A percentile compares a stretch with the other conserved stretches of the same genome.
Conservation (phyloP, 2,329 filamentous ascomycete species). For the Helotiales sp. region DNA sequence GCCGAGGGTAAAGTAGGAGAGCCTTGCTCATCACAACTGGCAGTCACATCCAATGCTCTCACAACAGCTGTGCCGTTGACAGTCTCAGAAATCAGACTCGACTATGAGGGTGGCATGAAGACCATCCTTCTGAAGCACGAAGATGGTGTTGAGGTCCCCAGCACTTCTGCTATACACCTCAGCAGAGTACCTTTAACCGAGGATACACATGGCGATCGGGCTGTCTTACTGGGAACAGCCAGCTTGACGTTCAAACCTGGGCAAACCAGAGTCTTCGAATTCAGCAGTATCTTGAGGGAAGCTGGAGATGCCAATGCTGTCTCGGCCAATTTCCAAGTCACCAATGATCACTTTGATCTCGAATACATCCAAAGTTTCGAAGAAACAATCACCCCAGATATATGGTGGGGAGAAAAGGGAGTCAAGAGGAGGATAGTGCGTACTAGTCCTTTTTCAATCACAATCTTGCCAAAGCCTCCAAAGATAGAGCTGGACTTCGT, state of each 20-base stretch:
- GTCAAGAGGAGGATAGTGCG: constrained; percentile 49
- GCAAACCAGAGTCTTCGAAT: constrained; percentile 68
- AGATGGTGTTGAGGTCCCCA: neutral
- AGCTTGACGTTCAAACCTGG: constrained; percentile 68
- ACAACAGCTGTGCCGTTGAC: constrained; percentile 50
- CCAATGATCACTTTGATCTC: constrained; percentile 65
- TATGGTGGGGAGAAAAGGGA: constrained; percentile 52
- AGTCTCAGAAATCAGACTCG: constrained; percentile 52
- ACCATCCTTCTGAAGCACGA: constrained; percentile 48
- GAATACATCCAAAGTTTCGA: constrained; percentile 61
- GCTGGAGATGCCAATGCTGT: constrained; percentile 72
- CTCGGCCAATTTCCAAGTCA: constrained; percentile 62
- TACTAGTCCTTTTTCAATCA: constrained; percentile 56
- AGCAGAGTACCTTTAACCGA: constrained; percentile 25
- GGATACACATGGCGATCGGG: constrained; percentile 33
- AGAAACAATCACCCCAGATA: constrained; percentile 41
- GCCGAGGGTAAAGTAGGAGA: constrained; percentile 64
- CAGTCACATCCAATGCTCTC: constrained; percentile 57
- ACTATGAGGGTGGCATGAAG: constrained; percentile 59
- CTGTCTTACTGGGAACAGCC: constrained; percentile 51
- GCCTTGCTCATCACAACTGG: constrained; percentile 55
- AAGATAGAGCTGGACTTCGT: constrained; percentile 78
- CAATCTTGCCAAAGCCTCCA: constrained; percentile 83
- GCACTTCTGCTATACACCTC: neutral
- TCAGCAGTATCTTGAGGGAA: constrained; percentile 75